A percentile compares a stretch with the other conserved stretches of the same genome.
Conservation (phyloP, 805 yeast genomes). For the Yarrowia porcina region DNA sequence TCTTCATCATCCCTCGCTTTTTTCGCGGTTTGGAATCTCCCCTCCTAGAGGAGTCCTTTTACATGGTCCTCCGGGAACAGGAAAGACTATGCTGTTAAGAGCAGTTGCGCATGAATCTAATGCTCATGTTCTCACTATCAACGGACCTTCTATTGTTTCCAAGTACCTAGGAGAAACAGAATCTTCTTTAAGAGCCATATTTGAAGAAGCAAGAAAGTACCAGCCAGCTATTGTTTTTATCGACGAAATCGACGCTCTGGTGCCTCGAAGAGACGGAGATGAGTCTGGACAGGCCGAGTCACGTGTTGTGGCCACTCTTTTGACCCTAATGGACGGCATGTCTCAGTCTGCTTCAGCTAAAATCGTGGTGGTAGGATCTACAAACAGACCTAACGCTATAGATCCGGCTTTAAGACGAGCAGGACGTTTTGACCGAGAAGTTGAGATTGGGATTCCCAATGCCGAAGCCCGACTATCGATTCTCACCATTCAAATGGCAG, state of each 20-base stretch:
- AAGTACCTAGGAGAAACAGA: constrained; percentile 95
- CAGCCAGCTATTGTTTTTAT: constrained; percentile 87
- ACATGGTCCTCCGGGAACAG: constrained; percentile 98
- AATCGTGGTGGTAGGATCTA: constrained; percentile 96
- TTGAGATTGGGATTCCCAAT: constrained; percentile 91
- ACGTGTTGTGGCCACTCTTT: constrained; percentile 82
- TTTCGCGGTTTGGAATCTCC: constrained; percentile 77
- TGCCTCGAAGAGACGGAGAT: constrained; percentile 78
- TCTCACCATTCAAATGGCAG: constrained; percentile 55
- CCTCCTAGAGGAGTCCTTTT: constrained; percentile 93
- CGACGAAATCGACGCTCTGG: constrained; percentile 91
- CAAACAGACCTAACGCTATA: constrained; percentile 79
- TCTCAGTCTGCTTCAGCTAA: constrained; percentile 89
- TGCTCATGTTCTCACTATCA: constrained; percentile 81
- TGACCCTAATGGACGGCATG: constrained; percentile 98
- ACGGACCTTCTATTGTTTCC: constrained; percentile 89
- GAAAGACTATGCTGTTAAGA: constrained; percentile 82
- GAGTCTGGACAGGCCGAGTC: constrained; percentile 89
- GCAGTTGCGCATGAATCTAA: constrained; percentile 72
- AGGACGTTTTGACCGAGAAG: constrained; percentile 84
- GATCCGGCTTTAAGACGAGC: constrained; percentile 84
- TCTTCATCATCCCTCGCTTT: constrained; percentile 68
- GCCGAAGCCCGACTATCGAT: constrained; percentile 93
- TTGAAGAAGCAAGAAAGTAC: constrained; percentile 76
- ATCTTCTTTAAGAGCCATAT: constrained; percentile 71